Base-by-base conservation (phyloP, 2,329 filamentous ascomycete species). In the Curvularia sp. region DNA sequence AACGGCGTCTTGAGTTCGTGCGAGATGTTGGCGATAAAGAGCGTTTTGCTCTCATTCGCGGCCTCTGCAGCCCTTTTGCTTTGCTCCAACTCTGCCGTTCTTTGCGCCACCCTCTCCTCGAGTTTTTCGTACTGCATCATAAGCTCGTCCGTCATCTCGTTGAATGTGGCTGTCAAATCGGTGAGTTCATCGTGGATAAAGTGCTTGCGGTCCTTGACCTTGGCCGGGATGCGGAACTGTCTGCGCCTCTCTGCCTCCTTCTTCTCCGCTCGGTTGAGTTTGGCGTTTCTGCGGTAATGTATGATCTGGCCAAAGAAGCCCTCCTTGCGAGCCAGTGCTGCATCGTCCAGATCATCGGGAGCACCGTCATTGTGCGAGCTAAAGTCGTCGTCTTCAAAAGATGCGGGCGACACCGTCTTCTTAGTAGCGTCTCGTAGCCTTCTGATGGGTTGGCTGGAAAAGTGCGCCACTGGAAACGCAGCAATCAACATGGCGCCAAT, bases 31-130 rank as follows among this genome's bases (percentile, higher is more conserved):
- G 95, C 95, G 63, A 99, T 96, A 79, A 98, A 98, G 8, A 98
- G 83, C 0, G 95, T 98, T 80, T 99, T 99, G 82, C 92, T 96
- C 78, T 97, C 91, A 69, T 97, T 97, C 3, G 93, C 93, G n/a
- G 91, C 90, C 76, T 97, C 93, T 1, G 93, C 93, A 1, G 92
- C 92, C 78, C 92, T 92, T 75, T 97, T 97, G 80, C 90, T 96
- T 61, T 92, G 86, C 71, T 96, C 92, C 0, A 97, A 82, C 76
- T 97, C 91, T 35, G 86, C 86, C 0, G 93, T 97, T 55, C 93
- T 85, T 74, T 93, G 88, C 6, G 86, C 86, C 0, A 97, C 93
- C 67, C 94, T 89, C 56, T 94, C 88, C 74, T 97, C 93, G 0
- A 97, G 81, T 10, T 87, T 88, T 30, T 88, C 87, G 71, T 97